Base-by-base conservation (phyloP, 2,329 filamentous ascomycete species). In the Cadophora sp. region DNA sequence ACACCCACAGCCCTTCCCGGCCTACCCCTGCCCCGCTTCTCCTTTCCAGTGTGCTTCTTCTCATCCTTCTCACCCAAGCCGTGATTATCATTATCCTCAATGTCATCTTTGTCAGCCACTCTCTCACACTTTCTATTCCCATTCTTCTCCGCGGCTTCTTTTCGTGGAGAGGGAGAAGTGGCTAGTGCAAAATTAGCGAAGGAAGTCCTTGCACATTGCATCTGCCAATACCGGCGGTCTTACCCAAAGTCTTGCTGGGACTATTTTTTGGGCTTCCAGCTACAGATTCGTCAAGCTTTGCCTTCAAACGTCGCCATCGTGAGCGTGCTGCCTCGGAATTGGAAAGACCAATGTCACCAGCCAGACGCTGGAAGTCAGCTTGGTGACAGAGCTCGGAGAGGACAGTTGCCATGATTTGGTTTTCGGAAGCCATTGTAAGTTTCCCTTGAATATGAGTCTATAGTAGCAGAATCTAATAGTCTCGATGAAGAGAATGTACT, bases 391-490 rank as follows among this genome's bases (percentile, higher is more conserved):
- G 58, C 24, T 61, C 37, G 26, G 31, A 34, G 24, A 61, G 34
- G 14, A 61, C 58, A 7, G 58, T 37, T 27, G 40, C 6, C 58
- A 61, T 43, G 26, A 61, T n/a, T 9, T 43, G 31, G 16, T 46
- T 61, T n/a, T 61, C 58, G 37, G 58, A 61, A 46, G 34, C 26
- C 58, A 60, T 60, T 58, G 8, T 53, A 16, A 53, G 19, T 22
- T 34, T 7, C 14, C 6, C 16, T 7, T 46, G 29, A n/a, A 55
- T 5, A 8, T 29, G 7, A 27, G 8, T 19, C 14, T 9, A 55
- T 31, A 14, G 27, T 11, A 26, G 51, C 3, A 24, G 24, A n/a
- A 43, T 8, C n/a, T 51, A 11, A 16, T 2, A 51, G 11, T 51
- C 5, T 53, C 29, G 43, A 46, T 34, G 29, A 22, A 4, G 9